Evolutionary conservation across 352 stramenopile species (phyloP).

Genomic region (Phytopythium ostracodes): DNA sequence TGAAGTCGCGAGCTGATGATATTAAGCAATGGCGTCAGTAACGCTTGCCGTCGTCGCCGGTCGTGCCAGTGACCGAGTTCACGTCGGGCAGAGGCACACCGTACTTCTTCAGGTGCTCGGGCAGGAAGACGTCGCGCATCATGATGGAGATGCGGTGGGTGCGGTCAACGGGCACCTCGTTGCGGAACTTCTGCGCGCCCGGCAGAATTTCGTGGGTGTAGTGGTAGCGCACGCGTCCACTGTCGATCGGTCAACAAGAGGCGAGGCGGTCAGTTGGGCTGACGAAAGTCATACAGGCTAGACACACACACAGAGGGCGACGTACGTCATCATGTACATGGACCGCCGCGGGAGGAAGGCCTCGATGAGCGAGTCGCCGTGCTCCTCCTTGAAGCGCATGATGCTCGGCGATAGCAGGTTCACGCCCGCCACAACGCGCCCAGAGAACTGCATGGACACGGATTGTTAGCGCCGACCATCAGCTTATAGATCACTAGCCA

Average conservation of each 20-base stretch:
- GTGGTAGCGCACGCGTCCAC: constrained; percentile 73
- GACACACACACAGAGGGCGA: not conserved
- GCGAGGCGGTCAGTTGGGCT: constrained; percentile 3
- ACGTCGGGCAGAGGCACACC: constrained; percentile 26
- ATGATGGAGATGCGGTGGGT: constrained; percentile 84
- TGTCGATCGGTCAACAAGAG: constrained; percentile 8
- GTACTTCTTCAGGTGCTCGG: constrained; percentile 34
- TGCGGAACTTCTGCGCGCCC: constrained; percentile 50
- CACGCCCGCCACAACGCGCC: constrained; percentile 69
- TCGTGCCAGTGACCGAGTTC: not conserved
- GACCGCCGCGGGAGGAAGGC: constrained; percentile 64
- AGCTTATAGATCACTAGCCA: not conserved
- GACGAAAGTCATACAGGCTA: not conserved
- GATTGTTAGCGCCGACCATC: too few relatives aligned
- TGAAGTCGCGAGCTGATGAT: too few relatives aligned
- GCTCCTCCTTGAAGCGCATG: constrained; percentile 84
- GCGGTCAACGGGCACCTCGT: constrained; percentile 50
- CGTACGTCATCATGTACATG: constrained; percentile 87
- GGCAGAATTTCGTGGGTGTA: constrained; percentile 87
- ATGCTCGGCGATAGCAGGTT: constrained; percentile 76
- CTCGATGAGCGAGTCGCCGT: constrained; percentile 66
- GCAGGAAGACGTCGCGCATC: constrained; percentile 63
- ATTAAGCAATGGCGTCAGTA: not conserved
- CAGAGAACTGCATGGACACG: constrained; percentile 85
- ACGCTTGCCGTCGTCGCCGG: not conserved